phyloP scores from a whole-genome alignment of 768 basidiomycete species.

The Imleria badia region DNA sequence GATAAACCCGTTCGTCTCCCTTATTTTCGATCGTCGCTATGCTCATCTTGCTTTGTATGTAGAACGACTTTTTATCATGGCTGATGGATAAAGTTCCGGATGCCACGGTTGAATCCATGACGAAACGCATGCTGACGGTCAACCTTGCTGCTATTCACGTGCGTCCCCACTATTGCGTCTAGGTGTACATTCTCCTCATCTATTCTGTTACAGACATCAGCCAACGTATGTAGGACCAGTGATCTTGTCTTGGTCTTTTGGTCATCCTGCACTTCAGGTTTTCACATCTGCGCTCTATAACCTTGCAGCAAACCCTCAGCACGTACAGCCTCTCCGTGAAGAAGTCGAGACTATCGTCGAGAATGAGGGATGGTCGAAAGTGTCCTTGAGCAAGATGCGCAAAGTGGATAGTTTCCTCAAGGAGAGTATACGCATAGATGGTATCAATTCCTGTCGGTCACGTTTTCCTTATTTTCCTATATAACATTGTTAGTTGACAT shows the following conservation, averaged over 20 bases:
- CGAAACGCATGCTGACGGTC: neutral
- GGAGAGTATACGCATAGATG: conserved; percentile 32
- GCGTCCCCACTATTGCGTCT: neutral
- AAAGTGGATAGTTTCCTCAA: conserved; percentile 41
- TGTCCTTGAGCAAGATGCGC: conserved; percentile 25
- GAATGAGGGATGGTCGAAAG: neutral
- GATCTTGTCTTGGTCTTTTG: neutral
- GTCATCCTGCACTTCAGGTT: neutral
- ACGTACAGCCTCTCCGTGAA: conserved; percentile 29
- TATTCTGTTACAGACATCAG: neutral
- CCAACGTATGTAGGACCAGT: neutral
- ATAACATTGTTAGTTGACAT: too few relatives aligned
- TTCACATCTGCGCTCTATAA: neutral
- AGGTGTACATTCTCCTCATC: neutral
- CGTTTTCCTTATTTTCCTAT: neutral
- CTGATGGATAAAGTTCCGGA: neutral
- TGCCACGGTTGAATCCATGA: conserved; percentile 11
- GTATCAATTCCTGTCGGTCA: conserved; percentile 8
- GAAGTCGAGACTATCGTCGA: conserved; percentile 31
- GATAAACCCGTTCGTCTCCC: conserved; percentile 33
- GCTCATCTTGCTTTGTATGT: neutral
- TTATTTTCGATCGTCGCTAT: neutral
- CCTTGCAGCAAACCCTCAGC: neutral
- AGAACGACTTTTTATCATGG: conserved; percentile 32
- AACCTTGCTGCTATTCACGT: conserved; percentile 25